Percentiles rank a stretch among this genome's conserved stretches.
Evolutionary conservation across 345 rosid species (phyloP).

Genomic region (Boechera retrofracta): DNA sequence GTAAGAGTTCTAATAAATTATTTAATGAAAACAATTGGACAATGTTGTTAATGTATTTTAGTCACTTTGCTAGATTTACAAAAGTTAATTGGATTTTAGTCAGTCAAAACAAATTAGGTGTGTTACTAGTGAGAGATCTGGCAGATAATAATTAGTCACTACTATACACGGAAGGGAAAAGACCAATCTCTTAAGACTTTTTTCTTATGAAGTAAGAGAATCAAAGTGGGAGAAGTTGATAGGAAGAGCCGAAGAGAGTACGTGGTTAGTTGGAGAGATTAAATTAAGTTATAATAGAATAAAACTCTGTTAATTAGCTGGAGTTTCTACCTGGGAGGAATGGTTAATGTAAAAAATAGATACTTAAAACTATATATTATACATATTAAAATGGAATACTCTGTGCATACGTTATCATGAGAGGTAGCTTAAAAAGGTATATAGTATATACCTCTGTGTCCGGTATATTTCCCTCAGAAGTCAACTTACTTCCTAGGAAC

Average conservation of each 20-base stretch:
- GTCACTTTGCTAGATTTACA: not conserved
- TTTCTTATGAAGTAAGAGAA: not conserved
- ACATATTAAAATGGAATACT: slow-evolving; percentile 29
- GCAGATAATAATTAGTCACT: not conserved
- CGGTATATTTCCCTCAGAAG: slow-evolving; percentile 41
- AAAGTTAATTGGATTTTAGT: not conserved
- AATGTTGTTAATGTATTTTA: not conserved
- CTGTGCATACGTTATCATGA: slow-evolving; percentile 23
- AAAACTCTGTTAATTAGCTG: slow-evolving; percentile 35
- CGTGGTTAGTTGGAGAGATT: slow-evolving; percentile 16
- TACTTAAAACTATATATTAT: slow-evolving; percentile 28
- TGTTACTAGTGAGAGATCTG: not conserved
- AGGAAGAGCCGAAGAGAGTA: not conserved
- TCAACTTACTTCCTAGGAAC: slow-evolving; percentile 41
- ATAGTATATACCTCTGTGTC: slow-evolving; percentile 39
- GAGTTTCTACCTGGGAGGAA: slow-evolving; percentile 26
- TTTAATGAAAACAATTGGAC: too few species aligned
- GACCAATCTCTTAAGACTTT: not conserved
- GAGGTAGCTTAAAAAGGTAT: slow-evolving; percentile 31
- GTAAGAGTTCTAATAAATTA: too few species aligned
- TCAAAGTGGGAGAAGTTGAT: slow-evolving; percentile 23
- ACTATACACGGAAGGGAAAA: not conserved
- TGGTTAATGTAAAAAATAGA: slow-evolving; percentile 4
- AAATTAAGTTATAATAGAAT: not conserved
- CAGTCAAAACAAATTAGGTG: not conserved